phyloP scores from a whole-genome alignment of 1,139 yeast genomes.

The Yarrowia galli region DNA sequence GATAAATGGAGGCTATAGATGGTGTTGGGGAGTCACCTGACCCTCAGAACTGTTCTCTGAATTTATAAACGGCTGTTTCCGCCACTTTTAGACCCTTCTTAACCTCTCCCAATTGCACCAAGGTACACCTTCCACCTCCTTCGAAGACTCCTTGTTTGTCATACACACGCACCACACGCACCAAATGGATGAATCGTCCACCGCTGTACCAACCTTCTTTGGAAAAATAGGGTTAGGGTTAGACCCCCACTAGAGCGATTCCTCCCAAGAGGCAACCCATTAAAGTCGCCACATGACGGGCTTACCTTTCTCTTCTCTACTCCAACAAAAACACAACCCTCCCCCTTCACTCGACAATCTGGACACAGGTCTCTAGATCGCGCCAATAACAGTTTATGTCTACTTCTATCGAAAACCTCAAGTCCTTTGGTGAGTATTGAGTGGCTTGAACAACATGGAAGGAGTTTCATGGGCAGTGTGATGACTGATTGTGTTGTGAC shows the following conservation, averaged over 20 bases:
- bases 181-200: no score
- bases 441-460: no score
- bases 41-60: background rate
- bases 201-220: conserved; percentile 7
- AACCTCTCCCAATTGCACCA: no score
- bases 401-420: conserved; percentile 91
- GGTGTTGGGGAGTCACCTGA: background rate
- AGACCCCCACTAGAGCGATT: conserved; percentile 7
- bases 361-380: conserved; percentile 36
- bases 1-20: background rate
- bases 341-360: conserved; percentile 22
- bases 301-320: conserved; percentile 16
- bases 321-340: background rate
- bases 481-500: background rate
- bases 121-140: conserved; percentile 3
- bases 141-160: conserved; percentile 1
- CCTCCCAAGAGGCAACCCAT: conserved; percentile 23
- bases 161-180: no score
- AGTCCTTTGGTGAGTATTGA: conserved; percentile 76
- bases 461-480: no score
- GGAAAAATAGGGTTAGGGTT: conserved; percentile 32
- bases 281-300: conserved; percentile 33
- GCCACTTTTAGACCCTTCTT: background rate
- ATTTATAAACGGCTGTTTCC: no score
- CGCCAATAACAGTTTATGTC: conserved; percentile 52